Percentiles rank a stretch among this genome's conserved stretches.
These are phyloP conservation scores for Nigrospora oryzae DNA, from an alignment of 2,329 filamentous ascomycete species.

Conservation along the genomic window DNA sequence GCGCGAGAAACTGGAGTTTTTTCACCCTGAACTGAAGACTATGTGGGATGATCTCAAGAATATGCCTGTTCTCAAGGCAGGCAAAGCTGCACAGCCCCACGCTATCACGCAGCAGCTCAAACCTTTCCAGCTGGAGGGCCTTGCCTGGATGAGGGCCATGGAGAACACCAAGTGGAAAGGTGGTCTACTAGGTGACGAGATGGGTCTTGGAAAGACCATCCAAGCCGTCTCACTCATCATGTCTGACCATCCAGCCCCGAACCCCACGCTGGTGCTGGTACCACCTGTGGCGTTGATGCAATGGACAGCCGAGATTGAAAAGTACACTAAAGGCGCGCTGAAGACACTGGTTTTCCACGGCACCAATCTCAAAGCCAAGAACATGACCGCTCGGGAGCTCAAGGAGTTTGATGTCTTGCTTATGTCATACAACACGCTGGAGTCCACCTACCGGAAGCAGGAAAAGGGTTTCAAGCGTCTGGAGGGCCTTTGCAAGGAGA, in stretches of 20 bases:
- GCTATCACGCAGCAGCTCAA: constrained; percentile 80
- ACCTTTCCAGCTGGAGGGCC: constrained; percentile 85
- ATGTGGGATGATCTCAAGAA: constrained; percentile 79
- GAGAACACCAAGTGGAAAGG: constrained; percentile 80
- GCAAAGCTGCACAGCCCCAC: constrained; percentile 59
- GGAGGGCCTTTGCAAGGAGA: constrained; percentile 71
- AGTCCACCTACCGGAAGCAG: constrained; percentile 88
- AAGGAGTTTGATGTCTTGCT: constrained; percentile 87
- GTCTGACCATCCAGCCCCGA: constrained; percentile 84
- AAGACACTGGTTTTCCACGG: constrained; percentile 89
- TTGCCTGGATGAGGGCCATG: constrained; percentile 91
- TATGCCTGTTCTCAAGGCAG: constrained; percentile 55
- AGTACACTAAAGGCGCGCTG: constrained; percentile 78
- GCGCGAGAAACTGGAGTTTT: constrained; percentile 51
- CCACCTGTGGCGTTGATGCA: constrained; percentile 94
- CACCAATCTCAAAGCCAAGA: constrained; percentile 75
- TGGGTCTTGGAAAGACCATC: constrained; percentile 98
- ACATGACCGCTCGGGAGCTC: constrained; percentile 64
- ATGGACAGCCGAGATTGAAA: constrained; percentile 76
- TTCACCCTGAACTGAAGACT: constrained; percentile 70
- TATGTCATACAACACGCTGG: constrained; percentile 90
- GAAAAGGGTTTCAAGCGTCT: constrained; percentile 82
- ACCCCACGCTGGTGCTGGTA: constrained; percentile 80
- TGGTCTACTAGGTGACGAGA: constrained; percentile 89
- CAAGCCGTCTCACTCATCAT: constrained; percentile 96